Percentiles rank a stretch among this genome's conserved stretches.
phyloP scores from a whole-genome alignment of 805 yeast species.

The Ogataea nakhonphanomensis region DNA sequence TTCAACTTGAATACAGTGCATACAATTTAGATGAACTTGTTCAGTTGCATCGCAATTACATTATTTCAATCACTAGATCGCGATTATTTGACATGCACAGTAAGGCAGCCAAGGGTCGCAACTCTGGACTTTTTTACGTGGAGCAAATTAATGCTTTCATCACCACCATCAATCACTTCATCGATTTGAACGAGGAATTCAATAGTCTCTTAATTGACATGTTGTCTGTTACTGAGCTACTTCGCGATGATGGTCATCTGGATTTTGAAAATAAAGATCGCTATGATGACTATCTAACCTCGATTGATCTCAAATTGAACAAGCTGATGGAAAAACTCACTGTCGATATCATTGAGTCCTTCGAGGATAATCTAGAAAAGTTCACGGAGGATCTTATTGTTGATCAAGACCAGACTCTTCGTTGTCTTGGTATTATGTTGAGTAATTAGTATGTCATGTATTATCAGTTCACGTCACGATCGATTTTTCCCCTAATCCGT shows the following conservation, averaged over 20 bases:
- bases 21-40: conserved; percentile 51
- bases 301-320: conserved; percentile 30
- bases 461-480: conserved; percentile 1
- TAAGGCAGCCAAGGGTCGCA: conserved; percentile 31
- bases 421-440: conserved; percentile 41
- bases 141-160: conserved; percentile 39
- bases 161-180: conserved; percentile 38
- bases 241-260: conserved; percentile 18
- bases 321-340: conserved; percentile 40
- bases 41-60: conserved; percentile 31
- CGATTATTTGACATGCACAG: conserved; percentile 32
- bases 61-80: conserved; percentile 36
- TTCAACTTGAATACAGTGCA: conserved; percentile 23
- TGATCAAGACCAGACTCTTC: conserved; percentile 48
- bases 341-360: conserved; percentile 38
- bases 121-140: conserved; percentile 39
- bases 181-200: conserved; percentile 36
- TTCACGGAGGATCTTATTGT: conserved; percentile 51
- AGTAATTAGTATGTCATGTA: conserved; percentile 13
- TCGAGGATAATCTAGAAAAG: conserved; percentile 38
- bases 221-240: conserved; percentile 28
- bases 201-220: conserved; percentile 35
- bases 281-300: conserved; percentile 20
- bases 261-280: conserved; percentile 25
- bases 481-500: conserved; percentile 6